A percentile compares a stretch with the other conserved stretches of the same genome.
These are phyloP conservation scores for Penicillium thymicola DNA, from an alignment of 2,329 filamentous ascomycete species.

Conservation along the genomic window DNA sequence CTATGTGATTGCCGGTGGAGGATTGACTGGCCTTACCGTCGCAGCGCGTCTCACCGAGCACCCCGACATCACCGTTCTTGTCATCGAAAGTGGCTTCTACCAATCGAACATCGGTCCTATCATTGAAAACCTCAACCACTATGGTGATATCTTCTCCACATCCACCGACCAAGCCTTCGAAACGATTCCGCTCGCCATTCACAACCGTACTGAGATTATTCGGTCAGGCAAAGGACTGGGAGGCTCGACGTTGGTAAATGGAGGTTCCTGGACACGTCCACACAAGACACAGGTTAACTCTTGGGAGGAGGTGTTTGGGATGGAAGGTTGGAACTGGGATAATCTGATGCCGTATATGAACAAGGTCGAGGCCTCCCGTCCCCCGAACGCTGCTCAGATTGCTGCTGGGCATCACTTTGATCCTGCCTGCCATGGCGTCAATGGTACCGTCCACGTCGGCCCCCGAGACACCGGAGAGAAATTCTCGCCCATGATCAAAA, in stretches of 20 bases:
- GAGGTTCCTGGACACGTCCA: slow-evolving; percentile 30
- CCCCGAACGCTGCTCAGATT: slow-evolving; percentile 18
- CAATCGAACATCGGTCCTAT: slow-evolving; percentile 26
- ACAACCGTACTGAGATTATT: slow-evolving; percentile 21
- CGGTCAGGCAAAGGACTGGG: slow-evolving; percentile 28
- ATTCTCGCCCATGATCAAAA: slow-evolving; percentile 23
- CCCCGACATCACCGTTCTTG: neutral
- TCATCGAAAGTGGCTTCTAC: slow-evolving; percentile 28
- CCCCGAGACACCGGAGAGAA: slow-evolving; percentile 20
- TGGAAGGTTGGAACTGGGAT: slow-evolving; percentile 46
- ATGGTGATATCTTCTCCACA: slow-evolving; percentile 28
- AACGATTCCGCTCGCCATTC: slow-evolving; percentile 15
- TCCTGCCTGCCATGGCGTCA: slow-evolving; percentile 22
- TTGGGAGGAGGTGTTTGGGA: slow-evolving; percentile 40
- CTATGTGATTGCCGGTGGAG: neutral
- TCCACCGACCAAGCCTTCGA: slow-evolving; percentile 22
- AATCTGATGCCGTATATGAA: slow-evolving; percentile 48
- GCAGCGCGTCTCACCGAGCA: neutral
- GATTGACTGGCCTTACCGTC: neutral
- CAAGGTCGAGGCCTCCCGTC: slow-evolving; percentile 31
- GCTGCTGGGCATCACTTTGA: slow-evolving; percentile 24
- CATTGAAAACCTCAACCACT: slow-evolving; percentile 25
- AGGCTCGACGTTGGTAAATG: slow-evolving; percentile 30
- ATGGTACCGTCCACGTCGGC: slow-evolving; percentile 23
- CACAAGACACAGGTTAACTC: slow-evolving; percentile 26